These are phyloP conservation scores for Penicillium thymicola DNA, from an alignment of 2,329 filamentous ascomycete species.

Conservation along the genomic window DNA sequence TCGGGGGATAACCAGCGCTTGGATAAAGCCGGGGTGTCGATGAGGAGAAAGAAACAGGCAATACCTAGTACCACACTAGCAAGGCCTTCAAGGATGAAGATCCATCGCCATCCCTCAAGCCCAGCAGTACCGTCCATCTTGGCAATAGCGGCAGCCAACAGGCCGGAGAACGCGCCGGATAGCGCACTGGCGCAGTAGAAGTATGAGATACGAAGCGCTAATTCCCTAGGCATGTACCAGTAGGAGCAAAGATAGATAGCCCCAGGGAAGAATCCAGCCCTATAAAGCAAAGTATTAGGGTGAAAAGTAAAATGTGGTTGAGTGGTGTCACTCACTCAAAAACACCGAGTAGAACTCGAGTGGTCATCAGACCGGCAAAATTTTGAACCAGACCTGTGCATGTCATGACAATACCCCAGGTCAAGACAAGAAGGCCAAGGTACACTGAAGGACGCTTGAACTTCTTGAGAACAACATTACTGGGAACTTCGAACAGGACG, in stretches of 20 bases:
- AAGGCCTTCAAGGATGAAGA: slow-evolving; percentile 49
- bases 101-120: slow-evolving; percentile 47
- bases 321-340: slow-evolving; percentile 8
- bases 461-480: slow-evolving; percentile 16
- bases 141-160: slow-evolving; percentile 49
- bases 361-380: slow-evolving; percentile 13
- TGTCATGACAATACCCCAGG: slow-evolving; percentile 18
- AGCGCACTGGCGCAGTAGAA: slow-evolving; percentile 27
- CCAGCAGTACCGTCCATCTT: slow-evolving; percentile 48
- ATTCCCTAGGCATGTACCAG: slow-evolving; percentile 20
- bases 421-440: slow-evolving; percentile 12
- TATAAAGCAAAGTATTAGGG: background rate
- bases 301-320: background rate
- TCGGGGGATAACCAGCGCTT: slow-evolving; percentile 37
- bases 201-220: slow-evolving; percentile 20
- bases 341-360: slow-evolving; percentile 11
- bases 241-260: slow-evolving; percentile 26
- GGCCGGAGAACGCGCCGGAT: slow-evolving; percentile 47
- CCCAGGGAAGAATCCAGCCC: slow-evolving; percentile 26
- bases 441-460: slow-evolving; percentile 16
- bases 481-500: slow-evolving; percentile 16
- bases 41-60: slow-evolving; percentile 41
- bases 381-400: slow-evolving; percentile 16
- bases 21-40: slow-evolving; percentile 40
- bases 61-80: slow-evolving; percentile 41